Conservation (phyloP, 306 rosid genomes). For the Delonix regia region DNA sequence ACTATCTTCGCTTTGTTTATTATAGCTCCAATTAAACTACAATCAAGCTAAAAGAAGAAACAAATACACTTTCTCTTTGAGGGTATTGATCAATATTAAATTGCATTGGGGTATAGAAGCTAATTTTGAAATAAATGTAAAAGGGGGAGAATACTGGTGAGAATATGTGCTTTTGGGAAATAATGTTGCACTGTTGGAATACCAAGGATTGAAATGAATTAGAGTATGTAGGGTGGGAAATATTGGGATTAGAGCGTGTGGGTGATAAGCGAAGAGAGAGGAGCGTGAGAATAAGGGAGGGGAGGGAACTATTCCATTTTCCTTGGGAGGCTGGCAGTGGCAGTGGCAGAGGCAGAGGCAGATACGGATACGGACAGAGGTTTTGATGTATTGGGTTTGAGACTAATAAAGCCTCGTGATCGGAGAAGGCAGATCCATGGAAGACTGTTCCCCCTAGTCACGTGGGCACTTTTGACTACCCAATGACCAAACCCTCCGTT, state of each 20-base stretch:
- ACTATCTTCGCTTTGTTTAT: too few species aligned
- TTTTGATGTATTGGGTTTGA: slow-evolving; percentile 65
- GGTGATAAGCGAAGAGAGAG: slow-evolving; percentile 13
- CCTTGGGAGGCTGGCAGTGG: slow-evolving; percentile 81
- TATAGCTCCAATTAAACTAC: not conserved
- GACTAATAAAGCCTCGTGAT: slow-evolving; percentile 84
- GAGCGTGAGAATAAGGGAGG: slow-evolving; percentile 39
- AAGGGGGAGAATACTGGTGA: too few species aligned
- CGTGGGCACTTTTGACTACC: slow-evolving; percentile 94
- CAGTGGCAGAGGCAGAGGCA: slow-evolving; percentile 52
- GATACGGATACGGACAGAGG: slow-evolving; percentile 92
- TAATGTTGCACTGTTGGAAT: not conserved
- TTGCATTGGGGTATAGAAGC: too few species aligned
- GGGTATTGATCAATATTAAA: too few species aligned
- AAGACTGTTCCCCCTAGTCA: slow-evolving; percentile 95
- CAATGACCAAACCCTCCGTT: slow-evolving; percentile 49
- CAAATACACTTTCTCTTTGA: too few species aligned
- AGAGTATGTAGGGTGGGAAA: not conserved
- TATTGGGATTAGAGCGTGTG: slow-evolving; percentile 53
- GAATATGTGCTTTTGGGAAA: too few species aligned
- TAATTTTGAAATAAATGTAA: too few species aligned
- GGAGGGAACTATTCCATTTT: slow-evolving; percentile 68
- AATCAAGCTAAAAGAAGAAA: too few species aligned
- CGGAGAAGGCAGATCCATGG: slow-evolving; percentile 97
- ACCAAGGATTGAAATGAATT: not conserved